Base-by-base conservation (phyloP, 2,329 filamentous ascomycete species). In the Bipolaris bicolor region DNA sequence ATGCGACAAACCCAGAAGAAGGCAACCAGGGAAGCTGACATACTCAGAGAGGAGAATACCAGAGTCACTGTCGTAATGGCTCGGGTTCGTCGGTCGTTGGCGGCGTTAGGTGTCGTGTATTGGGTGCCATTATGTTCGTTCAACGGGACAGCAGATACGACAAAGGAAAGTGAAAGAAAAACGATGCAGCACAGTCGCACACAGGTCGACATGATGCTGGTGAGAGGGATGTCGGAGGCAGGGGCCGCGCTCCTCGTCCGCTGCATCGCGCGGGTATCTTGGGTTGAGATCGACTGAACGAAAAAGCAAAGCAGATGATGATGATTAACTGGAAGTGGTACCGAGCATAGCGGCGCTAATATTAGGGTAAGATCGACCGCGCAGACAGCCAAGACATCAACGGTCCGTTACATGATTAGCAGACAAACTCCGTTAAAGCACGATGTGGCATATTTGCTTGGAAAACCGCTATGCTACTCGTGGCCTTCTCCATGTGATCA, bases 1-100 rank as follows among this genome's bases (percentile, higher is more conserved):
- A 92, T 92, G 60, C 86, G 83, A 55, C 85, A 79, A 69, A 93
- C 92, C 87, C 88, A 92, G 76, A 88, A 90, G 39, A 89, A 82
- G 2, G 86, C 82, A 29, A 84, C 69, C 6, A 86, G 65, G 0
- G 83, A 83, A 10, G 84, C 80, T 3, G 82, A 51, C 31, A 90
- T 77, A 65, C 88, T 90, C 62, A 86, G 57, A 1, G 79, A 64
- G 1, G 79, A 75, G 44, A 71, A 76, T 7, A 67, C 65, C 2
- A 72, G 63, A 7, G 74, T 74, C 15, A 74, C 60, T 24, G 76
- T 58, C 48, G 75, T 75, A n/a, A 80, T 63, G 20, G 62, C 61
- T 18, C 69, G 65, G 16, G 60, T 74, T 48, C 60, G 63, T 7
- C 61, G 47, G 7, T 60, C 24, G 24, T 60, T 53, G 5, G 10